These are phyloP conservation scores for Harringtonia aguacate DNA, from an alignment of 2,329 filamentous ascomycete species.

Conservation along the genomic window DNA sequence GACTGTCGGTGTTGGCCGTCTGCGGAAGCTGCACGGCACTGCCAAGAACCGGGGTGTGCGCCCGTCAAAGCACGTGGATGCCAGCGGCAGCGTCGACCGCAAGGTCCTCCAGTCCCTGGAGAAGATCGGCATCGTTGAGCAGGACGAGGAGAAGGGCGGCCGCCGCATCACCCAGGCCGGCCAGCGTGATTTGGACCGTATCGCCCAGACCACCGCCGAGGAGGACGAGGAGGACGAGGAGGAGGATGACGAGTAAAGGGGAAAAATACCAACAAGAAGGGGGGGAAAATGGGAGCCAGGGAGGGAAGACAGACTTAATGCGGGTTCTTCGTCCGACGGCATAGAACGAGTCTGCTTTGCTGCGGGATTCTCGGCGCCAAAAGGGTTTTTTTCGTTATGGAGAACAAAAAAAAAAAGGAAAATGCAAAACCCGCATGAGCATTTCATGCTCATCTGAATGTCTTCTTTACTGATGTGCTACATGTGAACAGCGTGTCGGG, in stretches of 20 bases:
- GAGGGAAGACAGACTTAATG: background rate
- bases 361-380: conserved; percentile 7
- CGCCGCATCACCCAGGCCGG: conserved; percentile 96
- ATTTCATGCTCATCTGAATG: background rate
- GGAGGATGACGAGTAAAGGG: conserved; percentile 47
- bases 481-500: too few relatives aligned
- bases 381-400: conserved; percentile 3
- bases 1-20: conserved; percentile 92
- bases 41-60: conserved; percentile 94
- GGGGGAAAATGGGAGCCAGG: background rate
- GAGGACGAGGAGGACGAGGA: conserved; percentile 54
- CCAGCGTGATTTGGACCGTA: conserved; percentile 98
- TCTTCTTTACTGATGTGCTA: background rate
- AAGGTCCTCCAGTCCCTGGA: conserved; percentile 95
- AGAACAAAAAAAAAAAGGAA: conserved; percentile 3
- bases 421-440: background rate
- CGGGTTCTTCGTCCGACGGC: background rate
- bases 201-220: conserved; percentile 71
- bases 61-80: conserved; percentile 91
- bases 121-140: conserved; percentile 98
- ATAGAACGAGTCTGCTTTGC: background rate
- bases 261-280: too few relatives aligned
- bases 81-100: conserved; percentile 90
- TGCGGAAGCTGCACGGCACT: conserved; percentile 84
- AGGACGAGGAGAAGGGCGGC: conserved; percentile 97